Evolutionary conservation across 306 rosid genomes (phyloP).

Genomic region (Coriaria nepalensis): DNA sequence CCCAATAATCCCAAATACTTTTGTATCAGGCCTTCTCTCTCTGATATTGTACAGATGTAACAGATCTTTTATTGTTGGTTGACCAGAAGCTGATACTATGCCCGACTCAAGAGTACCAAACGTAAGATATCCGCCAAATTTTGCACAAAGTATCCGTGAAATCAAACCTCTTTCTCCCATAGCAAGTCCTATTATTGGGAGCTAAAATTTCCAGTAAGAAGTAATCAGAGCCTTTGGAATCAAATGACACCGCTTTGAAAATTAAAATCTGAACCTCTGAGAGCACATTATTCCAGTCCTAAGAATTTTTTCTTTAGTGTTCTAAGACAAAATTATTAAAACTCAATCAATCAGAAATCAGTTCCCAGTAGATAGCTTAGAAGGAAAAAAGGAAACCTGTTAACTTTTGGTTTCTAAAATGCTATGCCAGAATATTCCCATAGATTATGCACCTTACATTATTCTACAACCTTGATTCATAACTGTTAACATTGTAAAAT

Average conservation of each 20-base stretch:
- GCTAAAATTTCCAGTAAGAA: constrained; percentile 41
- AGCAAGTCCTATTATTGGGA: constrained; percentile 77
- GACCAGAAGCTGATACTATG: constrained; percentile 89
- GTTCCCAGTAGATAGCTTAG: no score
- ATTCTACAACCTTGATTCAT: not conserved
- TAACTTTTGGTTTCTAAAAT: no score
- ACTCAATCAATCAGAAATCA: no score
- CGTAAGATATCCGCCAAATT: constrained; percentile 84
- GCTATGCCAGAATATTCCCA: no score
- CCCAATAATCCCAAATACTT: constrained; percentile 81
- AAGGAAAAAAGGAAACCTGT: not conserved
- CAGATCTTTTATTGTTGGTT: constrained; percentile 75
- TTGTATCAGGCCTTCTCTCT: constrained; percentile 55
- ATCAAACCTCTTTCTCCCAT: constrained; percentile 87
- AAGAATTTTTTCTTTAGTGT: not conserved
- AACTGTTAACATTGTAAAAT: not conserved
- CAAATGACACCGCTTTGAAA: constrained; percentile 6
- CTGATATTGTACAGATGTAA: constrained; percentile 57
- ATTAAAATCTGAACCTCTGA: not conserved
- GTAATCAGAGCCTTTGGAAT: constrained; percentile 7
- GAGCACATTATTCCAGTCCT: no score
- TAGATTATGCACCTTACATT: no score
- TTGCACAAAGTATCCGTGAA: constrained; percentile 73
- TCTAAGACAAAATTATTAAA: no score
- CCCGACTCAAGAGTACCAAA: constrained; percentile 71